Evolutionary conservation across 805 yeast genomes (phyloP).

Genomic region (Metschnikowia chrysomelidarum): DNA sequence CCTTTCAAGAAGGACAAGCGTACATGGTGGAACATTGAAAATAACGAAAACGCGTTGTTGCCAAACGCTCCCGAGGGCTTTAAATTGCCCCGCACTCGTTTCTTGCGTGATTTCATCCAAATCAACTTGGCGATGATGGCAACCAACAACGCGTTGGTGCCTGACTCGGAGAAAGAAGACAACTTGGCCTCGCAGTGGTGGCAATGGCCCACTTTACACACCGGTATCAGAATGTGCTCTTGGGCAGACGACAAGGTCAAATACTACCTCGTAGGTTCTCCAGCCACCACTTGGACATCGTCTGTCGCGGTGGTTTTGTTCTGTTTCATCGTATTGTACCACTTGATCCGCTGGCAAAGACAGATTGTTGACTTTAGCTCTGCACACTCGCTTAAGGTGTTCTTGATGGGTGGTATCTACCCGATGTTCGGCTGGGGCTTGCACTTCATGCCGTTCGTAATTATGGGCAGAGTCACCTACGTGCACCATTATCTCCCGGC

Average conservation of each 20-base stretch:
- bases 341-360: slow-evolving; percentile 63
- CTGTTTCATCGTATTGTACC: slow-evolving; percentile 44
- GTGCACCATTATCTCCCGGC: slow-evolving; percentile 97
- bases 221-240: slow-evolving; percentile 74
- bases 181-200: slow-evolving; percentile 73
- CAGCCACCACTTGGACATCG: slow-evolving; percentile 71
- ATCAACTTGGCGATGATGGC: slow-evolving; percentile 81
- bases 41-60: slow-evolving; percentile 57
- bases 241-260: slow-evolving; percentile 59
- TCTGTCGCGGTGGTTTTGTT: slow-evolving; percentile 56
- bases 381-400: slow-evolving; percentile 47
- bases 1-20: slow-evolving; percentile 75
- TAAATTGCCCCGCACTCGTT: slow-evolving; percentile 57
- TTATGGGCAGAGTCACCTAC: slow-evolving; percentile 96
- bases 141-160: slow-evolving; percentile 76
- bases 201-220: slow-evolving; percentile 76
- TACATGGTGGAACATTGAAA: slow-evolving; percentile 87
- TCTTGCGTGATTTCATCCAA: slow-evolving; percentile 67
- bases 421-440: slow-evolving; percentile 91
- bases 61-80: slow-evolving; percentile 61
- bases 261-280: slow-evolving; percentile 68
- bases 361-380: slow-evolving; percentile 54
- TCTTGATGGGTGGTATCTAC: slow-evolving; percentile 70
- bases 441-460: slow-evolving; percentile 83
- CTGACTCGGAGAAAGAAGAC: slow-evolving; percentile 70